Conservation (phyloP, 2,329 filamentous ascomycete species). For the Talaromyces sp. region DNA sequence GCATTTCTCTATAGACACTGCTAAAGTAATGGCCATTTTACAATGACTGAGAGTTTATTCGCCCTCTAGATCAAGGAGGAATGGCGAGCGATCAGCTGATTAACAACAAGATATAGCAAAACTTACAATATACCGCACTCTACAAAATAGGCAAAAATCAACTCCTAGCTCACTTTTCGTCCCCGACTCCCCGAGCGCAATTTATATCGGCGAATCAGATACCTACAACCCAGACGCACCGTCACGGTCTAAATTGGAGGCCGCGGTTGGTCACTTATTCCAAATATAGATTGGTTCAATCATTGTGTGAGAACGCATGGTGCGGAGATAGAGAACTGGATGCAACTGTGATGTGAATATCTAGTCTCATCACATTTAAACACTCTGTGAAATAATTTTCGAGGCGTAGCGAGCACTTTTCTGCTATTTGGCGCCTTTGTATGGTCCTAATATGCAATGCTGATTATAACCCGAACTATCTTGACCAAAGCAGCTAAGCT, state of each 20-base stretch:
- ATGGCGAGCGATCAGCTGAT: not conserved
- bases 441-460: not conserved
- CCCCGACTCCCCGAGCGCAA: not conserved
- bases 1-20: not conserved
- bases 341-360: not conserved
- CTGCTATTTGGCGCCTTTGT: not conserved
- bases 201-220: not conserved
- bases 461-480: not conserved
- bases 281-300: not conserved
- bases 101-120: not conserved
- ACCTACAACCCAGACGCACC: not conserved
- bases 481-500: not conserved
- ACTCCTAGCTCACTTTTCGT: not conserved
- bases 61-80: not conserved
- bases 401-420: not conserved
- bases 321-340: not conserved
- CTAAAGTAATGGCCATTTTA: not conserved
- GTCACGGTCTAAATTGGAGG: not conserved
- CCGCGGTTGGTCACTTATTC: not conserved
- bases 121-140: not conserved
- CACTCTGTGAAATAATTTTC: no score
- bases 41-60: not conserved
- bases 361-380: not conserved
- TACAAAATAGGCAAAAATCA: not conserved
- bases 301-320: not conserved